Evolutionary conservation across 352 stramenopile species (phyloP), one percentile per base, ranked within the genome.

Genomic region (Vaucheria bursata): DNA sequence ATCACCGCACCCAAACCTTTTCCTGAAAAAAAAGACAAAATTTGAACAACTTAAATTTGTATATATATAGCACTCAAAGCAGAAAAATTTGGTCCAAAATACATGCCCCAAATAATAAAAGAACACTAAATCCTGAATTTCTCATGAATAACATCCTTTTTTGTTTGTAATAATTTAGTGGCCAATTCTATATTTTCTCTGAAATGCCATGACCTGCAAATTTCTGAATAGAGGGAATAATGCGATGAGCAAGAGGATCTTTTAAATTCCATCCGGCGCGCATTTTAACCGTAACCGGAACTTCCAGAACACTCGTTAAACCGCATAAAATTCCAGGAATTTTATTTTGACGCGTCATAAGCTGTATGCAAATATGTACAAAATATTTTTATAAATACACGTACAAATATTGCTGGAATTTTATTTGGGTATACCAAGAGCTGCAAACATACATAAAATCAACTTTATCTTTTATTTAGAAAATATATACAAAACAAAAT

Each of bases 281-380:
- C 84, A 99, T 94, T 87, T 99, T 99, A 40, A 99, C 90, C 0
- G 94, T 98, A 18, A 99, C 75, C 0, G 92, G 71, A 87, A 92
- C 79, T 83, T 88, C 36, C 35, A 94, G 74, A 34, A 81, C 89
- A 32, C 70, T 79, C 33, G 76, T 79, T 72, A 81, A 79, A 49
- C 76, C 76, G 70, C 12, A 18, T 12, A 59, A 25, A 18, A 59
- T 59, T 12, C 45, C 45, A 25, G 12, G 45, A 12, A 59, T 25
- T 25, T 59, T 59, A 25, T 25, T 12, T 25, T 59, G 45, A 12
- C 25, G 12, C 12, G 12, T 59, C 45, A 59, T 59, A 12, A 59
- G 45, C 45, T 59, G 45, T 25, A 25, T 12, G 45, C n/a, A n/a
- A n/a, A n/a, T n/a, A n/a, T n/a, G n/a, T n/a, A n/a, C n/a, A 4